These are phyloP conservation scores for Diospyros lotus DNA, from an alignment of 148 eudicot species.

Conservation along the genomic window DNA sequence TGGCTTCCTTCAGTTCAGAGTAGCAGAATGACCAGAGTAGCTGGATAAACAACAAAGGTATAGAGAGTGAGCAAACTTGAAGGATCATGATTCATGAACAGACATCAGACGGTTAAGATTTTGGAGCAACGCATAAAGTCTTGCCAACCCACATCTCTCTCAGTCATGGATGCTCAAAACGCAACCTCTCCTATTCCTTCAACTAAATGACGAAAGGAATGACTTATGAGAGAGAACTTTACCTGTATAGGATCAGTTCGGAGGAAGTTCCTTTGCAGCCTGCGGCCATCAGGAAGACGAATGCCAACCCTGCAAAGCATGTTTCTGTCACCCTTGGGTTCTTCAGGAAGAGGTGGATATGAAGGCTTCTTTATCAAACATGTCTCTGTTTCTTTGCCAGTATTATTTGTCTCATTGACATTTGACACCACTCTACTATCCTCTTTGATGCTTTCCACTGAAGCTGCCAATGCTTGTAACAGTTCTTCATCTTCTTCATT, in stretches of 20 bases:
- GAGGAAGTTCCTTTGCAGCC: constrained; percentile 87
- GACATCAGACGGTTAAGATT: background rate
- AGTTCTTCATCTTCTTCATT: constrained; percentile 69
- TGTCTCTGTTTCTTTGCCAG: constrained; percentile 34
- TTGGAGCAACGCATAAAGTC: no score
- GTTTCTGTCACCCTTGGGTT: constrained; percentile 70
- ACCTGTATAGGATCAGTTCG: constrained; percentile 81
- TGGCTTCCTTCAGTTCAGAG: constrained; percentile 57
- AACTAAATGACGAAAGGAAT: no score
- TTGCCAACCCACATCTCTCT: no score
- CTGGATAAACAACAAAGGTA: constrained; percentile 32
- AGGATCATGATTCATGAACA: background rate
- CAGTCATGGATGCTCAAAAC: no score
- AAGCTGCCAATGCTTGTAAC: constrained; percentile 68
- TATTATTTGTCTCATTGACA: constrained; percentile 25
- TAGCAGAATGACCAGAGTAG: constrained; percentile 89
- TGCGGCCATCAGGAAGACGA: constrained; percentile 93
- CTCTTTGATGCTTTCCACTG: constrained; percentile 55
- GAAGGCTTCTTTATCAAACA: constrained; percentile 31
- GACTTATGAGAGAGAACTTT: constrained; percentile 2
- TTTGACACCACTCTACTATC: constrained; percentile 23
- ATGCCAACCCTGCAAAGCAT: constrained; percentile 81
- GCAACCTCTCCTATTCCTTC: background rate
- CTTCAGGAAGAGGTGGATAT: constrained; percentile 86
- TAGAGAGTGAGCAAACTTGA: background rate